Percentiles rank a stretch among this genome's conserved stretches.
These are phyloP conservation scores for Backusella liffmaniae DNA, from an alignment of 192 early-diverging fungal species.

Conservation along the genomic window DNA sequence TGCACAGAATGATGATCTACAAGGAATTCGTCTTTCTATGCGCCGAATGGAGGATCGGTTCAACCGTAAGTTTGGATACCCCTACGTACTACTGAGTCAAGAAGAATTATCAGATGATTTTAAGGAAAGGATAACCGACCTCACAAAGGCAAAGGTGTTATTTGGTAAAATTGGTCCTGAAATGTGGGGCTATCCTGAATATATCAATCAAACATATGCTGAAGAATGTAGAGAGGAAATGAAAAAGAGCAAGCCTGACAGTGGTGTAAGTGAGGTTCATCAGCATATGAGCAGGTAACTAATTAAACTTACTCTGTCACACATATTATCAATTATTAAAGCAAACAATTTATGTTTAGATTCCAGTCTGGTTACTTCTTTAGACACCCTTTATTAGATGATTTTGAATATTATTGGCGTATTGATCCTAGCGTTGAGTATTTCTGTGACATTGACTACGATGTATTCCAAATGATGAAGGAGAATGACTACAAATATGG, in stretches of 20 bases:
- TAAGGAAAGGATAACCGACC: slow-evolving; percentile 38
- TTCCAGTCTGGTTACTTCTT: slow-evolving; percentile 67
- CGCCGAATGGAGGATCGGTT: slow-evolving; percentile 71
- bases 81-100: slow-evolving; percentile 75
- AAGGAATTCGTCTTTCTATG: slow-evolving; percentile 58
- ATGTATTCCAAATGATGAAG: slow-evolving; percentile 69
- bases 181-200: slow-evolving; percentile 76
- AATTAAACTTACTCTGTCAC: not conserved
- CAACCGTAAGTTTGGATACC: slow-evolving; percentile 63
- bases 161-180: slow-evolving; percentile 59
- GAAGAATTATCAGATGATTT: slow-evolving; percentile 64
- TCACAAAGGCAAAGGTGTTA: slow-evolving; percentile 49
- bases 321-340: slow-evolving; percentile 3
- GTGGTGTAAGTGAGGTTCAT: slow-evolving; percentile 65
- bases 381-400: slow-evolving; percentile 54
- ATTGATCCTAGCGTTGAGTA: slow-evolving; percentile 72
- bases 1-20: slow-evolving; percentile 64
- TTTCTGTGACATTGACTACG: slow-evolving; percentile 70
- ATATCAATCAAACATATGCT: slow-evolving; percentile 69
- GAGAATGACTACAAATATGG: slow-evolving; percentile 68
- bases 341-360: slow-evolving; percentile 1
- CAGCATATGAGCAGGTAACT: slow-evolving; percentile 70
- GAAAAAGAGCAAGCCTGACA: slow-evolving; percentile 47
- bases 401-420: slow-evolving; percentile 71
- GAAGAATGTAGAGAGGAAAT: slow-evolving; percentile 52